Conservation (phyloP, 495 filamentous ascomycete species). For the Aspergillus wentii region DNA sequence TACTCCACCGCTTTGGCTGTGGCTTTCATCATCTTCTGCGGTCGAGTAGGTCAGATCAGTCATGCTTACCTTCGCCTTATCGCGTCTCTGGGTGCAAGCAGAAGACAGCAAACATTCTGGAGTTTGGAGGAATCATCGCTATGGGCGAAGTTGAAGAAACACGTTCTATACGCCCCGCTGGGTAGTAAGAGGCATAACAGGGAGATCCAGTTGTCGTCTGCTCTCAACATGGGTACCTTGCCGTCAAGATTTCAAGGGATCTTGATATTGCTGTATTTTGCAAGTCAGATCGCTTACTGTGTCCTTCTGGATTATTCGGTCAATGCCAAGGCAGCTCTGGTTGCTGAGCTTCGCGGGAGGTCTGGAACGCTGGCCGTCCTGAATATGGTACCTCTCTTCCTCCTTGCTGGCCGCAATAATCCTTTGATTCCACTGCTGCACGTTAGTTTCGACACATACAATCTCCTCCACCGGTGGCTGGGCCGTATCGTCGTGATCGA, state of each 20-base stretch:
- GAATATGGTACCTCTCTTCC: slow-evolving; percentile 87
- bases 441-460: slow-evolving; percentile 96
- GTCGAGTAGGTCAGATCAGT: slow-evolving; percentile 54
- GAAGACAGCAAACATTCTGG: slow-evolving; percentile 53
- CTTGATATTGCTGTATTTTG: slow-evolving; percentile 66
- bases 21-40: slow-evolving; percentile 48
- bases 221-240: slow-evolving; percentile 84
- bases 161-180: slow-evolving; percentile 78
- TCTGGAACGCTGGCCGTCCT: slow-evolving; percentile 76
- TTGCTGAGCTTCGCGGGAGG: slow-evolving; percentile 73
- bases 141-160: slow-evolving; percentile 72
- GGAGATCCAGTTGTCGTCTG: slow-evolving; percentile 78
- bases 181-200: slow-evolving; percentile 81
- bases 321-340: slow-evolving; percentile 41
- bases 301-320: slow-evolving; percentile 62
- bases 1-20: slow-evolving; percentile 43
- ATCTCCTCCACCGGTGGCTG: slow-evolving; percentile 91
- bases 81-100: slow-evolving; percentile 50
- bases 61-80: slow-evolving; percentile 71
- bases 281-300: slow-evolving; percentile 76
- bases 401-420: slow-evolving; percentile 90
- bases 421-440: slow-evolving; percentile 76
- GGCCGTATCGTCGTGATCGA: slow-evolving; percentile 82
- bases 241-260: slow-evolving; percentile 81
- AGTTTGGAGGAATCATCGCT: slow-evolving; percentile 58